Evolutionary conservation across 805 yeast species (phyloP).

Genomic region (Saccharomycopsis amapae): DNA sequence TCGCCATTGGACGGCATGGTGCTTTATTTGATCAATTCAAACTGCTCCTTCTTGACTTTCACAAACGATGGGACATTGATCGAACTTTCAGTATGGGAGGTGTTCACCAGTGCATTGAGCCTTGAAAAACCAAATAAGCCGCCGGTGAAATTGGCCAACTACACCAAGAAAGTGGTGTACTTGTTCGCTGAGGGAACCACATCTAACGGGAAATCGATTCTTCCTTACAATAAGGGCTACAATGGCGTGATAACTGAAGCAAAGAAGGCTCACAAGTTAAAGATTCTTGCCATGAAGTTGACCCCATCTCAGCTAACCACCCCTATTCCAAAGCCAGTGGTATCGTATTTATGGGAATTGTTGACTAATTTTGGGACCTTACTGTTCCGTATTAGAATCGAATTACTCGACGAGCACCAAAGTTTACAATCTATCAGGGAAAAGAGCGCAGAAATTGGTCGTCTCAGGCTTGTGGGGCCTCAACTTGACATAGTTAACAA

Average conservation of each 20-base stretch:
- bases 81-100: neutral
- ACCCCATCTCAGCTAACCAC: conserved; percentile 14
- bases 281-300: conserved; percentile 10
- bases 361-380: neutral
- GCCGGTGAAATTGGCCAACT: conserved; percentile 13
- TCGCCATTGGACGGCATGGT: conserved; percentile 39
- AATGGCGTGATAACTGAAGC: neutral
- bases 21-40: conserved; percentile 5
- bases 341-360: neutral
- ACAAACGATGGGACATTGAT: conserved; percentile 15
- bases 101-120: neutral
- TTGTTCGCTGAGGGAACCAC: conserved; percentile 78
- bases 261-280: conserved; percentile 2
- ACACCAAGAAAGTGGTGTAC: conserved; percentile 40
- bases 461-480: conserved; percentile 14
- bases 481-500: no score
- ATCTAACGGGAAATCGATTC: conserved; percentile 70
- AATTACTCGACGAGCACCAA: no score
- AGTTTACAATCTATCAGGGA: conserved; percentile 8
- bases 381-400: no score
- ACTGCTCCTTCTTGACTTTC: conserved; percentile 2
- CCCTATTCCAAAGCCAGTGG: conserved; percentile 12
- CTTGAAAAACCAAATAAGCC: neutral
- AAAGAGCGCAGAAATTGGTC: conserved; percentile 8
- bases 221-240: conserved; percentile 34